These are phyloP conservation scores for Beauveria sp. DNA, from an alignment of 2,329 filamentous ascomycete genomes.

Conservation along the genomic window DNA sequence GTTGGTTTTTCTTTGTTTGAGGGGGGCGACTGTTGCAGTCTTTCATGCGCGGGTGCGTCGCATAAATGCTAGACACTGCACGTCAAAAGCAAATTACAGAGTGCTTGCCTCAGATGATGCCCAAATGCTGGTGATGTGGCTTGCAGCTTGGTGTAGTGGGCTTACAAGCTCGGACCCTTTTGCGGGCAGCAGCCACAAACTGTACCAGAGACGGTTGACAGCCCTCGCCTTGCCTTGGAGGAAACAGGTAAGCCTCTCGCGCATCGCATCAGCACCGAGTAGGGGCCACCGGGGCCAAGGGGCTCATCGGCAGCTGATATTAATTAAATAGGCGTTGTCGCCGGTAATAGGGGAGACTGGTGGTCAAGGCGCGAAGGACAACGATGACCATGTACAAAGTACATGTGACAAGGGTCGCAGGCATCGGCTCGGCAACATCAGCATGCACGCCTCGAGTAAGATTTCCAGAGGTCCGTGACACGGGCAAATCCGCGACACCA, in stretches of 20 bases:
- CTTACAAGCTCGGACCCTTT: neutral
- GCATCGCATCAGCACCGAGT: neutral
- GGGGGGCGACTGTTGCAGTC: neutral
- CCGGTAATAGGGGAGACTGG: neutral
- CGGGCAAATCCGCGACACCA: too few species aligned
- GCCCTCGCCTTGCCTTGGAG: neutral
- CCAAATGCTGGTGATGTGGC: constrained; percentile 1
- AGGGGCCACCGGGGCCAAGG: neutral
- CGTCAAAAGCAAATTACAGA: constrained; percentile 9
- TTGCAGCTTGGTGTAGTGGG: neutral
- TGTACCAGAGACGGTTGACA: too few species aligned
- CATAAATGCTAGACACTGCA: neutral
- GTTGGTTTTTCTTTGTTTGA: neutral
- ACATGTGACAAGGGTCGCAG: neutral
- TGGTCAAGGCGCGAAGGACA: neutral
- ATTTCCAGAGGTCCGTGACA: too few species aligned
- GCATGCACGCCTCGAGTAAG: neutral
- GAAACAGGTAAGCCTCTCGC: neutral
- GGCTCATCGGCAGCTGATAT: neutral
- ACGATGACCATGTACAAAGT: neutral
- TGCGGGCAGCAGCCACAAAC: too few species aligned
- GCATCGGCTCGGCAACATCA: neutral
- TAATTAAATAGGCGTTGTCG: neutral
- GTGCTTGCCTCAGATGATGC: neutral
- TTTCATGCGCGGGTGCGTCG: neutral